Conservation (phyloP, 768 basidiomycete genomes). For the Lactarius sp. region DNA sequence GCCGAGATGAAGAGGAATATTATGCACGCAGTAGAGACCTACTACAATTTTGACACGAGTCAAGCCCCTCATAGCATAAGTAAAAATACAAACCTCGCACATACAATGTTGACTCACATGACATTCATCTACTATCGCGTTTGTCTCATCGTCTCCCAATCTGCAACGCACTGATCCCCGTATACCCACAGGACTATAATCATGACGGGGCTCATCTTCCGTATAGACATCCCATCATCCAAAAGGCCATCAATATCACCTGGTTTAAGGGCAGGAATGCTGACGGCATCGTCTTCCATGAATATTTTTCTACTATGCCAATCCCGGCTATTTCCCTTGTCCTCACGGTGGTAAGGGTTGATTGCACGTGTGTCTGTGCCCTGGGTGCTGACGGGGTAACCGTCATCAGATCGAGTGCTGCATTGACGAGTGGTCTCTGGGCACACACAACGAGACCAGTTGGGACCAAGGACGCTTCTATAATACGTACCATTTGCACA, state of each 20-base stretch:
- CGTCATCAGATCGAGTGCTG: slow-evolving; percentile 14
- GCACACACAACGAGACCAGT: neutral
- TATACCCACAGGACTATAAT: neutral
- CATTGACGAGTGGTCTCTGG: slow-evolving; percentile 9
- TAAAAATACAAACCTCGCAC: neutral
- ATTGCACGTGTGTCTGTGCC: neutral
- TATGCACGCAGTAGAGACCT: neutral
- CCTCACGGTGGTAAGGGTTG: slow-evolving; percentile 12
- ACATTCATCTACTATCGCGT: slow-evolving; percentile 10
- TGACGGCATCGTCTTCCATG: neutral
- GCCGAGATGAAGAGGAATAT: neutral
- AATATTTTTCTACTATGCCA: slow-evolving; percentile 5
- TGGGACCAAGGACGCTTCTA: neutral
- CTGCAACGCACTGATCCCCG: neutral
- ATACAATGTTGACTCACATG: neutral
- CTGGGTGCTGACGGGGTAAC: neutral
- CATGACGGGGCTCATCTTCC: neutral
- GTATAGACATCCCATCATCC: slow-evolving; percentile 13
- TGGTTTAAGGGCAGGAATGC: slow-evolving; percentile 3
- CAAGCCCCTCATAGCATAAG: slow-evolving; percentile 4
- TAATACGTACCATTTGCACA: neutral
- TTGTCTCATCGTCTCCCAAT: neutral
- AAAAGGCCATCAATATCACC: slow-evolving; percentile 8
- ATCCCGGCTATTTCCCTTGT: slow-evolving; percentile 2
- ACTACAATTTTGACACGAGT: slow-evolving; percentile 12